Conservation (phyloP, 495 filamentous ascomycete species). For the Xylaria palmicola region DNA sequence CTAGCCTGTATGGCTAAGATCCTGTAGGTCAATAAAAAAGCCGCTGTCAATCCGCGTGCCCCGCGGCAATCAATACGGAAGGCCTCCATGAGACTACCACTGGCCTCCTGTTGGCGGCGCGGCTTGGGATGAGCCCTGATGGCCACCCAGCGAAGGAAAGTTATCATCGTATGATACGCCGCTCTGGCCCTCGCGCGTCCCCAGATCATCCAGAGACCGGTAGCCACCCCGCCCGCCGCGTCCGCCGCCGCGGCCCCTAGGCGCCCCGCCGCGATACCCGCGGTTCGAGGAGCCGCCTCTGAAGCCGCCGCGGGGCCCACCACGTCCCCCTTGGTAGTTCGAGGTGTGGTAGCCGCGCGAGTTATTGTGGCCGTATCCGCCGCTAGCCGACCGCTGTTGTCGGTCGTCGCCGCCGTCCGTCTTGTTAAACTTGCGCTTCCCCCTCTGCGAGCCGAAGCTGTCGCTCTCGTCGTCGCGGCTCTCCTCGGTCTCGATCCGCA, state of each 20-base stretch:
- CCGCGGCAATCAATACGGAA: too few relatives aligned
- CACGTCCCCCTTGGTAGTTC: slow-evolving; percentile 46
- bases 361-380: slow-evolving; percentile 33
- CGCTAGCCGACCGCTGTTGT: slow-evolving; percentile 27
- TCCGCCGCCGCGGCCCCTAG: slow-evolving; percentile 30
- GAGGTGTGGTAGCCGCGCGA: slow-evolving; percentile 39
- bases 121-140: slow-evolving; percentile 20
- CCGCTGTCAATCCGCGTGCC: slow-evolving; percentile 26
- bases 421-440: slow-evolving; percentile 53
- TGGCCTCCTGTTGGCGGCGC: slow-evolving; percentile 28
- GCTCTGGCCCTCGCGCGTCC: slow-evolving; percentile 33
- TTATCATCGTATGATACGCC: slow-evolving; percentile 43
- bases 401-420: slow-evolving; percentile 50
- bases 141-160: slow-evolving; percentile 21
- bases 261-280: slow-evolving; percentile 22
- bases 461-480: slow-evolving; percentile 57
- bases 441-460: slow-evolving; percentile 54
- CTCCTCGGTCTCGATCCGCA: slow-evolving; percentile 74
- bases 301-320: slow-evolving; percentile 43
- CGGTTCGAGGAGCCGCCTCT: slow-evolving; percentile 24
- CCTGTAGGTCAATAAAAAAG: too few relatives aligned
- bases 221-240: slow-evolving; percentile 48
- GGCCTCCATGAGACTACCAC: slow-evolving; percentile 20
- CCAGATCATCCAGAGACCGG: slow-evolving; percentile 47
- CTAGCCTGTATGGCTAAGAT: too few relatives aligned